Evolutionary conservation across 768 basidiomycete species (phyloP), one percentile per base, ranked within the genome.

Genomic region (Phlebiopsis flavidoalba): DNA sequence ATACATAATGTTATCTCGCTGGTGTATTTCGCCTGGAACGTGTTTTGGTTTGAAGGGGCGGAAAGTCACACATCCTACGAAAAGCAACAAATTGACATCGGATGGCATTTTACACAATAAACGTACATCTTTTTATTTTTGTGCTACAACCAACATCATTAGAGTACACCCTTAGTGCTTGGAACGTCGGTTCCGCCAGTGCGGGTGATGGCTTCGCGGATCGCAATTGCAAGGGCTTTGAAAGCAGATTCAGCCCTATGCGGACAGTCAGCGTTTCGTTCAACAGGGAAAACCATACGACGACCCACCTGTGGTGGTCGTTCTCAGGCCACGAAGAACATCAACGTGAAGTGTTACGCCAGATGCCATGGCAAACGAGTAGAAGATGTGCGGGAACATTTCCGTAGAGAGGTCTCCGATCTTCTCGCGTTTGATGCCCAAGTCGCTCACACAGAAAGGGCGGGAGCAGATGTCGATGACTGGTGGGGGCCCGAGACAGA

Each of bases 381-480:
- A 89, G 73, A 99, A 93, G 57, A 99, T 82, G 72, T 99, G 97
- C 35, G 96, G 93, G 58, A 99, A 87, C 95, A 99, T 98, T 78
- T 99, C 97, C 7, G 93, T 93, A 24, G 93, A 95, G 54, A 95
- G 81, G 65, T 95, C 92, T n/a, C 93, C 93, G 45, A 95, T 87
- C 76, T 95, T 95, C 73, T 95, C 93, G 60, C 93, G 82, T 73
- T 84, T 87, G 61, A 94, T 81, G 61, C 89, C 89, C 40, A 99
- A 84, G 63, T 98, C 88, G 22, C 92, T 90, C 57, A 95, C 88
- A 73, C 97, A 99, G 77, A 89, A 97, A 1, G 97, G 96, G 40
- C 97, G 86, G 60, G 95, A 94, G 70, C 97, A 98, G 63, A 99
- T 98, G 74, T 99, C 97, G 63, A 99, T 93, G 51, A 99, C 97